These are phyloP conservation scores for Diplodia corticola DNA, from an alignment of 2,329 filamentous ascomycete species.

Conservation along the genomic window DNA sequence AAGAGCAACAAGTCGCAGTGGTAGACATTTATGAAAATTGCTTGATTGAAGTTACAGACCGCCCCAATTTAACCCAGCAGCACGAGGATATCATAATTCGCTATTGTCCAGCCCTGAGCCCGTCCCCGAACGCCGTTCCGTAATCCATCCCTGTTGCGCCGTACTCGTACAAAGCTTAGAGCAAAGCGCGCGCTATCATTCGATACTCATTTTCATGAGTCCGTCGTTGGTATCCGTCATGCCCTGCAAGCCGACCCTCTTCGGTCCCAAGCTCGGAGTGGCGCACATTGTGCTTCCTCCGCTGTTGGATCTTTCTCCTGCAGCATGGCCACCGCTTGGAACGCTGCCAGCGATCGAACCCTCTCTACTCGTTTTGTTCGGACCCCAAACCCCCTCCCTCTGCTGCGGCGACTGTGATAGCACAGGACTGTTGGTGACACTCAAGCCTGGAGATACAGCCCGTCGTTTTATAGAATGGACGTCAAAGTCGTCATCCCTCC, in stretches of 20 bases:
- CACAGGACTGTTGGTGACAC: slow-evolving; percentile 84
- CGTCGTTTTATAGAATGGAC: slow-evolving; percentile 84
- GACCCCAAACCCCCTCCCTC: slow-evolving; percentile 69
- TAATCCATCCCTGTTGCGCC: neutral
- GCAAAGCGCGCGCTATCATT: slow-evolving; percentile 54
- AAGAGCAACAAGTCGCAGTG: neutral
- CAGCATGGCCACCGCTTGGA: slow-evolving; percentile 50
- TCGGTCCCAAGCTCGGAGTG: slow-evolving; percentile 46
- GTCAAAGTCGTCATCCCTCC: slow-evolving; percentile 88
- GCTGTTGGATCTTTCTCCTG: slow-evolving; percentile 49
- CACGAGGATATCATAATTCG: slow-evolving; percentile 11
- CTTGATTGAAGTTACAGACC: neutral
- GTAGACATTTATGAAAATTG: neutral
- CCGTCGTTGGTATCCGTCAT: slow-evolving; percentile 97
- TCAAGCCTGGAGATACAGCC: slow-evolving; percentile 88
- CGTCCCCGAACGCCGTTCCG: slow-evolving; percentile 2
- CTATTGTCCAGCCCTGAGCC: neutral
- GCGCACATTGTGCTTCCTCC: slow-evolving; percentile 50
- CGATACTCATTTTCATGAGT: slow-evolving; percentile 96
- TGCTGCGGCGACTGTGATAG: slow-evolving; percentile 78
- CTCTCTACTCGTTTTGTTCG: slow-evolving; percentile 62
- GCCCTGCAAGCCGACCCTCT: slow-evolving; percentile 66
- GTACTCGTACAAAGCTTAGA: neutral
- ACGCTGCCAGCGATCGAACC: slow-evolving; percentile 45
- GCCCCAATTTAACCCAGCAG: neutral